Base-by-base conservation (phyloP, 2,329 filamentous ascomycete genomes). In the Cladosporium sp. region DNA sequence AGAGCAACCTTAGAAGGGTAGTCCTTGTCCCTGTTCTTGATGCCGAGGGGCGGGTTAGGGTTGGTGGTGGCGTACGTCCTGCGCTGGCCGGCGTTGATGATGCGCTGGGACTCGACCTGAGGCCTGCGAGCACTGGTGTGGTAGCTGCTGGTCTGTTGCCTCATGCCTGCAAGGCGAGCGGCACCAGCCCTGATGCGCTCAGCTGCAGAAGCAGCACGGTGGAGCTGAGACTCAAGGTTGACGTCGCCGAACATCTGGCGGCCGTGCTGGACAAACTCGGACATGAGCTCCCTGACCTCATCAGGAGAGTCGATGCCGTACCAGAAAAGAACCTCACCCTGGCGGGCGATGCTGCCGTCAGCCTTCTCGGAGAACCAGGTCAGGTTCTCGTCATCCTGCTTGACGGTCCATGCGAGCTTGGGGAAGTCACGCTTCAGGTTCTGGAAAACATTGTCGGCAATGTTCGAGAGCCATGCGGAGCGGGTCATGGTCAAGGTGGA, bases 301-400 rank as follows among this genome's bases (percentile, higher is more conserved):
- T 88, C 83, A 27, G 85, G 83, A 49, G 83, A 84, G 57, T 93
- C 86, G 52, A 93, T 82, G 46, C 91, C 91, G 68, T 94, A 95
- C 87, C 92, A 97, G 77, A 97, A 97, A 64, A 97, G 84, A 33
- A 96, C 88, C 64, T 91, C 88, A 52, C 89, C 89, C 16, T 61
- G 57, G 50, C 84, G 83, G 55, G 86, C 88, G 61, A 96, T 80
- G 69, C 88, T 95, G 50, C 93, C 92, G 60, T 96, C 90, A 8
- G 92, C 86, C 78, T 95, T 95, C 71, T 95, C 91, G 59, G 95
- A 94, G 77, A 97, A 96, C 93, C 92, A 97, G 9, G 89, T 91
- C 61, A 97, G 76, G 68, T 97, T 96, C 78, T 97, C 92, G 62
- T 97, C 91, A 59, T 94, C 86, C 64, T 91, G 86, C 73, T 88